Base-by-base conservation (phyloP, 352 stramenopile species). In the Plasmopara halstedii region DNA sequence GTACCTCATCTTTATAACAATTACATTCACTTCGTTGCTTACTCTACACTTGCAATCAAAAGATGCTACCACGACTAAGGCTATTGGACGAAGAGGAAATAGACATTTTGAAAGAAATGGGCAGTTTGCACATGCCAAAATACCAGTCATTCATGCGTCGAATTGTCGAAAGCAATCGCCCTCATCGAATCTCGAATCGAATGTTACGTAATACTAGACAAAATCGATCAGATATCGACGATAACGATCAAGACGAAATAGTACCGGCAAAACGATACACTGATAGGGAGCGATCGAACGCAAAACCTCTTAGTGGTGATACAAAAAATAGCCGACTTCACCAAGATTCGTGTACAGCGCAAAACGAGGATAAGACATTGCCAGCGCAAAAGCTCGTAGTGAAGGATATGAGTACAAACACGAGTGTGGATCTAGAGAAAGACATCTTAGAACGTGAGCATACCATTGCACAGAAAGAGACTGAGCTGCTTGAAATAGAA, bases 51-150 rank as follows among this genome's bases (percentile, higher is more conserved):
- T 3, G 17, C 53, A 14, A 49, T 47, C 18, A 9, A 3, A 59
- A 84, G 70, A 65, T 82, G 50, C 58, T 86, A 6, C 72, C 71
- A 6, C 53, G 37, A 14, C 45, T 88, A 8, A 49, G 64, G 38
- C 46, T 77, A 2, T 57, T 90, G 11, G 78, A 90, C 17, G 78
- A 87, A 45, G 78, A 90, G 70, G 73, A 88, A 35, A 65, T 74
- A 0, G 51, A 59, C 10, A 53, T 90, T 11, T 49, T 90, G 21
- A 66, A 61, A 31, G 69, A 88, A 33, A 60, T 88, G 22, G 69
- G 61, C 10, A 68, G 48, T 13, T 47, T 88, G 10, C 56, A 68
- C 14, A 90, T 90, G 75, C 78, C 78, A 17, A 65, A 65, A 33
- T 90, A 88, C 44, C 57, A 72, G 0, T 74, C 69, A 0, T 49